Conservation (phyloP, 441 rosid genomes). For the Adansonia gregorii region DNA sequence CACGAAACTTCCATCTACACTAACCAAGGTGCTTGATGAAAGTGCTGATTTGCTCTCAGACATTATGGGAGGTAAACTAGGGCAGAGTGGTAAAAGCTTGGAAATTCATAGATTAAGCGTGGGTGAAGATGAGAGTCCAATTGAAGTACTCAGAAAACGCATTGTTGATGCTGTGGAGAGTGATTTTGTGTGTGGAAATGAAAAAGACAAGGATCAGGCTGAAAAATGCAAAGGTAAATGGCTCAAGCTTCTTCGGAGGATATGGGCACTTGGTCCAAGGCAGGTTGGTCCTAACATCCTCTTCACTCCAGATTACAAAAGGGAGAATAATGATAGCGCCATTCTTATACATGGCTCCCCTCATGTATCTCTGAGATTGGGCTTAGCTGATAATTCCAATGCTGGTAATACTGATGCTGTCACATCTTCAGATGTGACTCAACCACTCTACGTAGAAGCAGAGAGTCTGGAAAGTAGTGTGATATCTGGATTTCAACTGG, state of each 20-base stretch:
- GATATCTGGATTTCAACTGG: conserved; percentile 84
- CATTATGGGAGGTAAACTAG: conserved; percentile 65
- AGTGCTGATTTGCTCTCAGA: conserved; percentile 70
- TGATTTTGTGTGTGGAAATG: conserved; percentile 50
- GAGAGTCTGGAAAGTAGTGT: conserved; percentile 74
- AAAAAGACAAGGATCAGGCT: conserved; percentile 59
- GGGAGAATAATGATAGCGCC: conserved; percentile 42
- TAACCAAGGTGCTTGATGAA: conserved; percentile 89
- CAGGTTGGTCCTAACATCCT: conserved; percentile 92
- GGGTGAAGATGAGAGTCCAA: conserved; percentile 53
- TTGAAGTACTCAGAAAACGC: conserved; percentile 53
- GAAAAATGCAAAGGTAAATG: conserved; percentile 74
- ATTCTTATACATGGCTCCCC: conserved; percentile 67
- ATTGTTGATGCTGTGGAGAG: conserved; percentile 61
- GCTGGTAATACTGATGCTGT: conserved; percentile 32
- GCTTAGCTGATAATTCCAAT: conserved; percentile 51
- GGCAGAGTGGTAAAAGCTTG: conserved; percentile 49
- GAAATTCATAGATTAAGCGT: conserved; percentile 44
- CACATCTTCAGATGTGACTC: conserved; percentile 39
- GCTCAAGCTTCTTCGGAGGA: conserved; percentile 68
- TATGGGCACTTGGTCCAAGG: conserved; percentile 96
- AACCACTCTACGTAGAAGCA: conserved; percentile 52
- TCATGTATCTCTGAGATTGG: conserved; percentile 70
- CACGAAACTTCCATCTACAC: conserved; percentile 70
- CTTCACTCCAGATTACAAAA: conserved; percentile 66